Conservation (phyloP, 768 basidiomycete species). For the Hypholoma fasciculare region DNA sequence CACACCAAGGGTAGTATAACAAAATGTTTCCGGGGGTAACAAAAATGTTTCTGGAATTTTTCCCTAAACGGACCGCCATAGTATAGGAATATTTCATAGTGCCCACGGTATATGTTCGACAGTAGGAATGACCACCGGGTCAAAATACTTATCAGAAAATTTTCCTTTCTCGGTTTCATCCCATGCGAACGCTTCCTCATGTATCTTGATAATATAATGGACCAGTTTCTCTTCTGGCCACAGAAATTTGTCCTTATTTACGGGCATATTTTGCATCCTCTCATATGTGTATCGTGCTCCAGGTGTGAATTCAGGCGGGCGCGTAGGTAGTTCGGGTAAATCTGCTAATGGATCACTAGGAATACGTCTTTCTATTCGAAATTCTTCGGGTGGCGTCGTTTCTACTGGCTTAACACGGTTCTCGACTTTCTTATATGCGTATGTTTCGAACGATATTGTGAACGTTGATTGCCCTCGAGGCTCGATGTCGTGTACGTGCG, state of each 20-base stretch:
- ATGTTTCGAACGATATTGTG: neutral
- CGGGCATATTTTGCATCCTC: slow-evolving; percentile 11
- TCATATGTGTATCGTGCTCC: slow-evolving; percentile 19
- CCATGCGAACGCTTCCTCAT: slow-evolving; percentile 17
- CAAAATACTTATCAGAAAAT: slow-evolving; percentile 19
- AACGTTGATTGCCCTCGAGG: neutral
- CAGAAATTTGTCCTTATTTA: slow-evolving; percentile 16
- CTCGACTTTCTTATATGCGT: slow-evolving; percentile 15
- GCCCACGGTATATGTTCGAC: slow-evolving; percentile 37
- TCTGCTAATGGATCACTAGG: slow-evolving; percentile 21
- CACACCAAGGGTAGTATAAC: too few relatives aligned
- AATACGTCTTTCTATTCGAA: neutral
- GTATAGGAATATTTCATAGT: slow-evolving; percentile 33
- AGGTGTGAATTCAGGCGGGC: slow-evolving; percentile 21
- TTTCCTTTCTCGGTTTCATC: slow-evolving; percentile 13
- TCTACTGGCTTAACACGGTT: slow-evolving; percentile 25
- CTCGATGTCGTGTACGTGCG: neutral
- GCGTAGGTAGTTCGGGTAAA: slow-evolving; percentile 14
- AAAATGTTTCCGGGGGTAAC: too few relatives aligned
- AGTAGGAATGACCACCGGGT: slow-evolving; percentile 27
- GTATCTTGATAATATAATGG: slow-evolving; percentile 29
- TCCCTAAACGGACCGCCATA: too few relatives aligned
- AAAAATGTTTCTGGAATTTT: too few relatives aligned
- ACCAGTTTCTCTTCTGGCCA: slow-evolving; percentile 25
- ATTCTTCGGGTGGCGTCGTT: slow-evolving; percentile 16